Conservation (phyloP, 257 asterid genomes). For the Fraxinus excelsior region DNA sequence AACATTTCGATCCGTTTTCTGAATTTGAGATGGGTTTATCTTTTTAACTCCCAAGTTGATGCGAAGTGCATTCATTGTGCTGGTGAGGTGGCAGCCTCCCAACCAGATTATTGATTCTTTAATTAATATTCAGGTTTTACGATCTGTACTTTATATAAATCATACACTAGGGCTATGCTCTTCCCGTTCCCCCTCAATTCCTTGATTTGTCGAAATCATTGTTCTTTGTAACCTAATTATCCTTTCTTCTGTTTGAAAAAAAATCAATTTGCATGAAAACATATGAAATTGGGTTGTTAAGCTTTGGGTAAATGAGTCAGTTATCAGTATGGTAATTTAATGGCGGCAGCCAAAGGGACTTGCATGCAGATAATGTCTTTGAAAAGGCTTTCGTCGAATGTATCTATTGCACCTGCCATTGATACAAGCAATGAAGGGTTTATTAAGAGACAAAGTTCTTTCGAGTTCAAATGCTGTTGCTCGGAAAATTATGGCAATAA, state of each 20-base stretch:
- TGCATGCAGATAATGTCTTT: conserved; percentile 32
- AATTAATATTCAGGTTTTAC: neutral
- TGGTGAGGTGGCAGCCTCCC: neutral
- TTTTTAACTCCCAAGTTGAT: too few relatives aligned
- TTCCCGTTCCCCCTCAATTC: neutral
- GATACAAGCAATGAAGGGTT: conserved; percentile 28
- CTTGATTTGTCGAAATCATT: neutral
- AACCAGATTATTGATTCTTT: neutral
- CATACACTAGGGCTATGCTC: neutral
- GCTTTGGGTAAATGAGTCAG: neutral
- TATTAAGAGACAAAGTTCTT: conserved; percentile 22
- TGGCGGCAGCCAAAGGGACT: conserved; percentile 57
- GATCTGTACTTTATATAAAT: neutral
- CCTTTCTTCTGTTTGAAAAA: neutral
- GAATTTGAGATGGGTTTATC: too few relatives aligned
- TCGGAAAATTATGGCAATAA: conserved; percentile 22
- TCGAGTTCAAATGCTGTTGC: conserved; percentile 38
- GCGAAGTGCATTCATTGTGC: too few relatives aligned
- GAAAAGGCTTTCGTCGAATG: conserved; percentile 21
- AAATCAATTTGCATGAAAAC: neutral
- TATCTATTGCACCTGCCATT: conserved; percentile 22
- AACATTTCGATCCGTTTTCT: too few relatives aligned
- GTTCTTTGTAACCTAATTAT: neutral
- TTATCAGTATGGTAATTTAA: conserved; percentile 43
- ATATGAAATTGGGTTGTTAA: neutral